Base-by-base conservation (phyloP, 108 stramenopile species). In the Skeletonema grethae region DNA sequence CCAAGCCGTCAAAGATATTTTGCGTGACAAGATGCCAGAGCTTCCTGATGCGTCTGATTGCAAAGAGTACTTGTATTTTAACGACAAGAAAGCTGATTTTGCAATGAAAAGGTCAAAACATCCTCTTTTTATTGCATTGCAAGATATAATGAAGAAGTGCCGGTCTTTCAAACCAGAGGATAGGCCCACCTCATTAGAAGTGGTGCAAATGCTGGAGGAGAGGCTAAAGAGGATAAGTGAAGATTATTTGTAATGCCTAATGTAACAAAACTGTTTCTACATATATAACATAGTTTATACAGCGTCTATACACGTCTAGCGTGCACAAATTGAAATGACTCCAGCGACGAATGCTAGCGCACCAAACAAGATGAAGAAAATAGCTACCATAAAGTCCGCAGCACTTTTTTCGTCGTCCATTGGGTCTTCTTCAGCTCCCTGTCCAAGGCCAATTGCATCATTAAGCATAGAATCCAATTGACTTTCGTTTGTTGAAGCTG, bases 351-450 rank as follows among this genome's bases (percentile, higher is more conserved):
- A 58, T 5, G 92, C 92, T 2, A 91, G 28, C 24, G 87, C 2
- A 5, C 92, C 92, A 63, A 94, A 87, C 1, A 88, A 16, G 25
- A 89, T 61, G 32, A 79, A 90, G 4, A 60, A 76, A 56, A 94
- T 88, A 15, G 92, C 92, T 35, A 91, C 68, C 9, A 82, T 43
- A 81, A 89, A 94, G 65, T 94, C 90, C 10, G 34, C 20, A 25
- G 16, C 38, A 53, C 50, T 41, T 43, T 69, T 67, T 59, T 62
- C 69, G 20, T 69, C 62, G 34, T 76, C 68, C 31, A 68, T 68
- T 32, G 75, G 75, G 36, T 76, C 75, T 12, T 76, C 75, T 39
- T 76, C 75, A 38, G 36, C 71, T n/a, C 34, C 74, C 5, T 29
- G 53, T 30, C 53, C 65, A 11, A 43, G 0, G 20, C 39, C 74